phyloP scores from a whole-genome alignment of 2,329 filamentous ascomycete species.

The Colletotrichum coccodes region DNA sequence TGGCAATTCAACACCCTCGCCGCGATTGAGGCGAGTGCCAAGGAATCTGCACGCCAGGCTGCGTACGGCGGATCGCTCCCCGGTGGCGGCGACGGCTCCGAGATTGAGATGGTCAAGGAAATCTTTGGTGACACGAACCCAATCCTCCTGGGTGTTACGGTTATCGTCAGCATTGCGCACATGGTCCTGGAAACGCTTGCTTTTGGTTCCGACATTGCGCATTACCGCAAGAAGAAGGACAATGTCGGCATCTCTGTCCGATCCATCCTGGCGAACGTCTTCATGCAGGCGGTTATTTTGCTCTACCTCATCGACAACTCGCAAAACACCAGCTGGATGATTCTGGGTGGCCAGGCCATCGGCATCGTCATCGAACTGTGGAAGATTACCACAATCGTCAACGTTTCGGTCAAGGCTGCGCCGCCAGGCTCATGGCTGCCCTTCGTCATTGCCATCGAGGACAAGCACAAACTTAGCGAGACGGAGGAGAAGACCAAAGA shows the following conservation, averaged over 20 bases:
- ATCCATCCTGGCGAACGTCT: slow-evolving; percentile 95
- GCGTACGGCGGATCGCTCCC: slow-evolving; percentile 78
- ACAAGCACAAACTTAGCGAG: slow-evolving; percentile 95
- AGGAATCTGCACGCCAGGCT: slow-evolving; percentile 82
- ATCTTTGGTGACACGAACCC: slow-evolving; percentile 94
- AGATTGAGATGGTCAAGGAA: slow-evolving; percentile 98
- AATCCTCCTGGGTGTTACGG: slow-evolving; percentile 87
- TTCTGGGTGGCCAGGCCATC: slow-evolving; percentile 90
- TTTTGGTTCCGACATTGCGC: slow-evolving; percentile 96
- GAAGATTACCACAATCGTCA: slow-evolving; percentile 96
- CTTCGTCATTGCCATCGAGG: slow-evolving; percentile 86
- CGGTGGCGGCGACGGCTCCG: slow-evolving; percentile 86
- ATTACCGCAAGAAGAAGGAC: slow-evolving; percentile 99
- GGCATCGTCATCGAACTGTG: slow-evolving; percentile 79
- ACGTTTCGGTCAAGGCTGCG: slow-evolving; percentile 82
- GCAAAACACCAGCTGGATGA: slow-evolving; percentile 99
- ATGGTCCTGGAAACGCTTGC: slow-evolving; percentile 96
- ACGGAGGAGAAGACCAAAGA: slow-evolving; percentile 98
- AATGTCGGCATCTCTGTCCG: slow-evolving; percentile 96
- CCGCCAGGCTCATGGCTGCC: slow-evolving; percentile 77
- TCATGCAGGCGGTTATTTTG: slow-evolving; percentile 97
- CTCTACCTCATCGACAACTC: slow-evolving; percentile 97
- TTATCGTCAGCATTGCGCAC: slow-evolving; percentile 86
- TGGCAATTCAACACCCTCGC: slow-evolving; percentile 94
- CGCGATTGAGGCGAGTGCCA: slow-evolving; percentile 87